Evolutionary conservation across 2,329 filamentous ascomycete species (phyloP), one percentile per base, ranked within the genome.

Genomic region (Aureobasidium mangrovei): DNA sequence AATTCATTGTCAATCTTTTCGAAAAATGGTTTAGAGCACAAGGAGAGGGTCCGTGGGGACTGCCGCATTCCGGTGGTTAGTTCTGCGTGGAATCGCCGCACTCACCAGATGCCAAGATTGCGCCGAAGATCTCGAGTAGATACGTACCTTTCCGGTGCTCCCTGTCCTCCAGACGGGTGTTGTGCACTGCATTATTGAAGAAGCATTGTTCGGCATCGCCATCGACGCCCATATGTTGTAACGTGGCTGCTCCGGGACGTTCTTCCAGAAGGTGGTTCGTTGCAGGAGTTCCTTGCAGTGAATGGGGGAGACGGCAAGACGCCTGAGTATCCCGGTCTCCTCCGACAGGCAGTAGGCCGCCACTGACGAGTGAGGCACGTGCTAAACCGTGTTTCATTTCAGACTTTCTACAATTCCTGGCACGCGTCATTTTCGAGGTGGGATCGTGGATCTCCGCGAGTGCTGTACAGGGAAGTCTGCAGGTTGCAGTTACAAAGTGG

Each of bases 21-120:
- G 46, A 49, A 39, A 49, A 39, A 35, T 39, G 46, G 46, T 31
- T 49, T 49, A 49, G 46, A 49, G 46, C 32, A 36, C 46, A 36
- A 40, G 10, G 46, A n/a, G 46, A 49, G 35, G 28, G 46, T 40
- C 46, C 27, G 46, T 49, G 46, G 36, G 7, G 36, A 40, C 35
- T 49, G 46, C 35, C 46, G 46, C 46, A 32, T 9, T 40, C 46
- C 46, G 46, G 36, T 49, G 46, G 46, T 49, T 48, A 10, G 33
- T 29, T 18, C 39, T 38, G 8, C 32, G 10, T n/a, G 44, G 7
- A 28, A 39, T 36, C 45, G 45, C 32, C n/a, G 8, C 7, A n/a
- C n/a, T 6, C 33, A 38, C 28, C 44, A 47, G 12, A 27, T 36
- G 28, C 44, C 44, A 47, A 38, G 45, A n/a, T 38, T 9, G 32